A percentile compares a stretch with the other conserved stretches of the same genome.
These are phyloP conservation scores for Camelina hispida DNA, from an alignment of 345 rosid species.

Conservation along the genomic window DNA sequence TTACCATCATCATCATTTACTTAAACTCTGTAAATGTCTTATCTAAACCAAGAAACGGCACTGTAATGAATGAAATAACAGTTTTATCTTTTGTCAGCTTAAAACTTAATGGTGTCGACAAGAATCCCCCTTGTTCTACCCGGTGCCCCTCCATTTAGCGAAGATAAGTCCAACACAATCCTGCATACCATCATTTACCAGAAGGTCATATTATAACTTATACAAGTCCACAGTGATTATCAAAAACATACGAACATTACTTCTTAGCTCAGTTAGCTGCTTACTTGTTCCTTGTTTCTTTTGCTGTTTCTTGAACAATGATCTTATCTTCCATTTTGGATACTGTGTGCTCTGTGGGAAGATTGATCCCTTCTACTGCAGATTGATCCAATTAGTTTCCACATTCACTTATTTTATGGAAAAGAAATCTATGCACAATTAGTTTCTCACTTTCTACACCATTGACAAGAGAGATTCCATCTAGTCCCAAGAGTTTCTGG, in stretches of 20 bases:
- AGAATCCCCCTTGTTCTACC: slow-evolving; percentile 84
- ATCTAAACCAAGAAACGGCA: slow-evolving; percentile 7
- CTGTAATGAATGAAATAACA: slow-evolving; percentile 29
- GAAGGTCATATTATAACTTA: neutral
- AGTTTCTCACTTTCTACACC: slow-evolving; percentile 58
- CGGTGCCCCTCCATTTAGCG: slow-evolving; percentile 82
- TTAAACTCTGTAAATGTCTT: neutral
- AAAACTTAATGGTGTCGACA: slow-evolving; percentile 44
- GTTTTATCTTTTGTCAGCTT: neutral
- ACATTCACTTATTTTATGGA: neutral
- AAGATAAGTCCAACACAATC: slow-evolving; percentile 67
- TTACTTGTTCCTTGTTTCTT: slow-evolving; percentile 60
- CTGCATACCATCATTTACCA: slow-evolving; percentile 47
- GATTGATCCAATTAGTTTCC: slow-evolving; percentile 43
- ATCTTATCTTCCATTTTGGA: slow-evolving; percentile 57
- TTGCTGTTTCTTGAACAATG: slow-evolving; percentile 49
- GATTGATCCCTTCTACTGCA: slow-evolving; percentile 57
- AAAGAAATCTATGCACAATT: neutral
- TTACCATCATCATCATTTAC: neutral
- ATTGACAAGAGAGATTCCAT: slow-evolving; percentile 41
- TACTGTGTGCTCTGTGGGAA: slow-evolving; percentile 58
- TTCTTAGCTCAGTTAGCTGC: slow-evolving; percentile 10
- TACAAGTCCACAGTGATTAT: neutral
- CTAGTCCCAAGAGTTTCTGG: slow-evolving; percentile 65
- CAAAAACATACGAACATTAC: neutral